phyloP scores from a whole-genome alignment of 2,329 filamentous ascomycete species.

The Exophiala dermatitidis region DNA sequence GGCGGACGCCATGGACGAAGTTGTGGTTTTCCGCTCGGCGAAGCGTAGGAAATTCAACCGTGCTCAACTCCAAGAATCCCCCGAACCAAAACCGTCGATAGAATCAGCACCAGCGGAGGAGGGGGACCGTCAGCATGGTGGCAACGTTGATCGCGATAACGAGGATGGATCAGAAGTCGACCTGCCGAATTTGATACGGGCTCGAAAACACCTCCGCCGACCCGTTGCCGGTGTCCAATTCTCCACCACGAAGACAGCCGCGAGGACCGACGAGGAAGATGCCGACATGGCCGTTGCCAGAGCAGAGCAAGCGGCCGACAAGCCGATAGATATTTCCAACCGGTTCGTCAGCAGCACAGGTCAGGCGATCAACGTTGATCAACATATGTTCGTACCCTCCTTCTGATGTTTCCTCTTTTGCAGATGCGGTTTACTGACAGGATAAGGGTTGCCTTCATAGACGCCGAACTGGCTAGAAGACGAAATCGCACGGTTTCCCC shows the following conservation, averaged over 20 bases:
- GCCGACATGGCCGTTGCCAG: constrained; percentile 1
- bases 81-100: background rate
- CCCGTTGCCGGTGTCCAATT: constrained; percentile 19
- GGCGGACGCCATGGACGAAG: constrained; percentile 21
- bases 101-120: background rate
- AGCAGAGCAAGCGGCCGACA: constrained; percentile 20
- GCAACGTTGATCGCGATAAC: background rate
- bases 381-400: constrained; percentile 53
- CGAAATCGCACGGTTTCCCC: constrained; percentile 19
- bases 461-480: constrained; percentile 56
- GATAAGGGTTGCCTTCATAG: constrained; percentile 62
- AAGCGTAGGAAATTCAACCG: constrained; percentile 22
- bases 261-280: background rate
- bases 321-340: constrained; percentile 38
- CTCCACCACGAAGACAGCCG: constrained; percentile 10
- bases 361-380: constrained; percentile 51
- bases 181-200: constrained; percentile 10
- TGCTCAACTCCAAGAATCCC: constrained; percentile 1
- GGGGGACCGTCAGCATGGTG: background rate
- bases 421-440: constrained; percentile 46
- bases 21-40: constrained; percentile 20
- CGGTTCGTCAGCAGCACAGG: constrained; percentile 55
- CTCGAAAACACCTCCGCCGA: constrained; percentile 12
- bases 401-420: constrained; percentile 4
- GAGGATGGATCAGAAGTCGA: constrained; percentile 10